Conservation (phyloP, 352 stramenopile genomes). For the Pythium biforme region DNA sequence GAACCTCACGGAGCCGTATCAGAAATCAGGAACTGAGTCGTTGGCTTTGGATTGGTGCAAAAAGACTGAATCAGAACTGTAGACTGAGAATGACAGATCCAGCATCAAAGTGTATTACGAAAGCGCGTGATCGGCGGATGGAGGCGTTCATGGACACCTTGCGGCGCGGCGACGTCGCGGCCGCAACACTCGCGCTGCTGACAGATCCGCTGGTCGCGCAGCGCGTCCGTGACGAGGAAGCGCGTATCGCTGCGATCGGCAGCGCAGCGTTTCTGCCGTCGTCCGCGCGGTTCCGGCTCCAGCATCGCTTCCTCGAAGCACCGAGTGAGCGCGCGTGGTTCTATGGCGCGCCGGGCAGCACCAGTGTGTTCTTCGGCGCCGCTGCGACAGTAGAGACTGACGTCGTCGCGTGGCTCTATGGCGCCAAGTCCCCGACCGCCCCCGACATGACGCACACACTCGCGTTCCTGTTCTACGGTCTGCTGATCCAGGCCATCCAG, state of each 20-base stretch:
- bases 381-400: background rate
- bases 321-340: background rate
- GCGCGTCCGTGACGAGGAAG: background rate
- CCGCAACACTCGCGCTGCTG: background rate
- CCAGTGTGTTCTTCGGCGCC: background rate
- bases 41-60: too few species aligned
- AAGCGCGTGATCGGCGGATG: too few species aligned
- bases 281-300: background rate
- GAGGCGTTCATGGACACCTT: background rate
- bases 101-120: too few species aligned
- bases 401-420: background rate
- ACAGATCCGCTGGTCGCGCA: background rate
- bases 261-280: background rate
- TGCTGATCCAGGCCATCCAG: background rate
- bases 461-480: constrained; percentile 3
- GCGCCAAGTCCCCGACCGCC: background rate
- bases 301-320: background rate
- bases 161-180: background rate
- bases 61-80: too few species aligned
- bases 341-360: background rate
- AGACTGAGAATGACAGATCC: too few species aligned
- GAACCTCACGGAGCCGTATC: too few species aligned
- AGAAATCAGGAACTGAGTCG: too few species aligned
- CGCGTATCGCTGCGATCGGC: background rate
- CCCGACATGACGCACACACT: background rate